Conservation (phyloP, 192 early-diverging fungal genomes). For the Rhizophagus sp. region DNA sequence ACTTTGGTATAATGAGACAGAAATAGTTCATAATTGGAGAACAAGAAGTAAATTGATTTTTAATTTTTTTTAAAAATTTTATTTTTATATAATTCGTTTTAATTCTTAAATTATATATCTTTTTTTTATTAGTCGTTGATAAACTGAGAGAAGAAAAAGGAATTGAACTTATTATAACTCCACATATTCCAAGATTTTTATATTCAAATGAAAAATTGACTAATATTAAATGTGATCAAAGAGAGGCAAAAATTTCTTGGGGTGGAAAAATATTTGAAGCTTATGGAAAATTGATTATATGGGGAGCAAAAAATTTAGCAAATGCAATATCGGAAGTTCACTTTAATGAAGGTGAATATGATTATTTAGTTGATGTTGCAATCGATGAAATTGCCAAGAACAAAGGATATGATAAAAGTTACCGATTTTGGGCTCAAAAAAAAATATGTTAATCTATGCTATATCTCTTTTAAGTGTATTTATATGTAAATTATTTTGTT, state of each 20-base stretch:
- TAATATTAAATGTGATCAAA: neutral
- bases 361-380: neutral
- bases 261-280: neutral
- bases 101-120: neutral
- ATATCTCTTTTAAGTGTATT: too few species aligned
- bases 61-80: neutral
- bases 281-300: neutral
- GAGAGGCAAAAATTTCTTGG: neutral
- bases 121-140: slow-evolving; percentile 8
- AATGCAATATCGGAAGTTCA: neutral
- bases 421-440: slow-evolving; percentile 25
- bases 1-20: neutral
- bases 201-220: neutral
- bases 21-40: neutral
- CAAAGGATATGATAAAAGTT: slow-evolving; percentile 9
- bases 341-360: neutral
- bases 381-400: neutral
- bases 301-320: slow-evolving; percentile 12
- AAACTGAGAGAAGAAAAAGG: neutral
- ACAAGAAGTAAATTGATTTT: neutral
- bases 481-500: too few species aligned
- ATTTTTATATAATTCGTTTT: neutral
- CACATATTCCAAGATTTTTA: neutral
- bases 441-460: neutral
- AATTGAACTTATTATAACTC: slow-evolving; percentile 13